Base-by-base conservation (phyloP, 495 filamentous ascomycete species). In the Talaromyces stipitatus region DNA sequence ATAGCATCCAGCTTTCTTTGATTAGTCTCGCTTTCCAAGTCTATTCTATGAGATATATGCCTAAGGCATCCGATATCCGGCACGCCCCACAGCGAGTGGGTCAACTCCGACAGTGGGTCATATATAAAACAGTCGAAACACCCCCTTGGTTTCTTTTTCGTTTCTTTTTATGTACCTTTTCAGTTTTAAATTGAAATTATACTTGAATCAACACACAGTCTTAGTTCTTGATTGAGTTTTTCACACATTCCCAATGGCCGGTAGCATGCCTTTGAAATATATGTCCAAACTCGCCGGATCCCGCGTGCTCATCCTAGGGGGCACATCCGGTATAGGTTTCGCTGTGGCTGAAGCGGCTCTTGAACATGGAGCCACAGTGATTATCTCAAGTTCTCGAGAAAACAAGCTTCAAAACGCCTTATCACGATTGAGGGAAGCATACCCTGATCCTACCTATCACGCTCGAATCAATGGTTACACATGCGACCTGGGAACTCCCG, bases 351-450 rank as follows among this genome's bases (percentile, higher is more conserved):
- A 81, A 60, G 76, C 67, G 6, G 56, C 64, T 11, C 61, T 82
- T 55, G 76, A 75, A 48, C 68, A 74, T 22, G 69, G 68, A 36
- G 74, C 78, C 33, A 52, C 59, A 48, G 76, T 82, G 24, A 79
- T 72, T 12, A 77, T 84, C 60, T 72, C 74, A 16, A 76, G 75
- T 2, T 82, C 80, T 1, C 68, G 68, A 6, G 60, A 65, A n/a
- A 12, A 62, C 38, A 69, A 69, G 58, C 60, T 79, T 54, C 60
- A 69, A 27, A 48, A 63, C 14, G 69, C 75, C 32, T 60, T 81
- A 33, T 24, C 61, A 22, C 56, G 55, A 2, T 71, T 82, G 1
- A 46, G 61, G 7, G 55, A 58, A 7, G 51, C 66, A 45, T 73
- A 70, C 32, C 67, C 77, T 18, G 45, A 57, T 38, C 50, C 1